These are phyloP conservation scores for Cyberlindnera maclurae DNA, from an alignment of 805 yeast species.

Conservation along the genomic window DNA sequence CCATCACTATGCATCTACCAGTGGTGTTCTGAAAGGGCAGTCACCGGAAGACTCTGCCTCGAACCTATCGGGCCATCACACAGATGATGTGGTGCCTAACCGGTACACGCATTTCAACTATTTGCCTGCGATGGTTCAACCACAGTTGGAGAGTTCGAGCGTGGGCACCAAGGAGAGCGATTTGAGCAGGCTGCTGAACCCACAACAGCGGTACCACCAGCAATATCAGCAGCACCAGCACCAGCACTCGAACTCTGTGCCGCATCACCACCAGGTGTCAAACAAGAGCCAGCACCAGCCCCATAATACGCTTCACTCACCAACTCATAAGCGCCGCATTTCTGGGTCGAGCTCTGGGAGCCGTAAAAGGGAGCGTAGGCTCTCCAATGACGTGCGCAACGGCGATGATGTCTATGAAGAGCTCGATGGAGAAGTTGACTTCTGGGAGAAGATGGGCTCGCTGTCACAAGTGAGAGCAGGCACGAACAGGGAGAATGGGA, in stretches of 20 bases:
- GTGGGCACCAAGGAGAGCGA: slow-evolving; percentile 32
- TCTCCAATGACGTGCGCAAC: not conserved
- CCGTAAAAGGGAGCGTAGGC: slow-evolving; percentile 6
- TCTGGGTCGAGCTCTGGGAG: slow-evolving; percentile 17
- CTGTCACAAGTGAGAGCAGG: slow-evolving; percentile 31
- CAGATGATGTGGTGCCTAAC: slow-evolving; percentile 35
- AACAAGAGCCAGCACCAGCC: slow-evolving; percentile 4
- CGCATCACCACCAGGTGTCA: not conserved
- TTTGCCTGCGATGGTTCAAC: slow-evolving; percentile 67
- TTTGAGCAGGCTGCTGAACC: slow-evolving; percentile 37
- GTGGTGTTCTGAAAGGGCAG: slow-evolving; percentile 24
- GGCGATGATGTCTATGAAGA: slow-evolving; percentile 30
- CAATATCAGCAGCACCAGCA: not conserved
- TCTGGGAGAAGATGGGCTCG: slow-evolving; percentile 64
- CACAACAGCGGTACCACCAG: slow-evolving; percentile 1
- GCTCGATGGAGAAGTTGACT: slow-evolving; percentile 57
- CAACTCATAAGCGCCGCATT: slow-evolving; percentile 10
- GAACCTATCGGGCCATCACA: slow-evolving; percentile 15
- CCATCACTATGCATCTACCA: slow-evolving; percentile 48
- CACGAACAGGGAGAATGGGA: slow-evolving; percentile 4
- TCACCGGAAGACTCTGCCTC: slow-evolving; percentile 22
- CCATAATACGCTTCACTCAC: slow-evolving; percentile 3
- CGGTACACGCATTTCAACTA: slow-evolving; percentile 69
- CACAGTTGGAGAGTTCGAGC: slow-evolving; percentile 55
- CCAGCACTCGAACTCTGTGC: slow-evolving; percentile 1